These are phyloP conservation scores for Eucalyptus albens DNA, from an alignment of 345 rosid species.

Conservation along the genomic window DNA sequence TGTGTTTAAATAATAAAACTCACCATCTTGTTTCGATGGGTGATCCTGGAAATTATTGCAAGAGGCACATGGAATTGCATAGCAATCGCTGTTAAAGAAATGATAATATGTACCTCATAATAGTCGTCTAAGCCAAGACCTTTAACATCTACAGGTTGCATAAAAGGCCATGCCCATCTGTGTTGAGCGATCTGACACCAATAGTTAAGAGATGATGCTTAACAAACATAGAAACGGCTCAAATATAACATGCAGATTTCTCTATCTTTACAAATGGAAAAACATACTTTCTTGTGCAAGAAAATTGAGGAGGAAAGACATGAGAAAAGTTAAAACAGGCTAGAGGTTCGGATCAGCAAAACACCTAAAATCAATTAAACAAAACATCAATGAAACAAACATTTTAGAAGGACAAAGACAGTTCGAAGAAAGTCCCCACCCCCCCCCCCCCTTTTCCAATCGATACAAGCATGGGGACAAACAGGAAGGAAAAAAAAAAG, in stretches of 20 bases:
- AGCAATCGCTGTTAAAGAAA: neutral
- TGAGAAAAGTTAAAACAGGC: neutral
- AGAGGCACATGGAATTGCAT: neutral
- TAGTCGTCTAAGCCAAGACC: constrained; percentile 85
- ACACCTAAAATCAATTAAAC: neutral
- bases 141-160: constrained; percentile 85
- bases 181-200: constrained; percentile 67
- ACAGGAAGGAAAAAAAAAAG: neutral
- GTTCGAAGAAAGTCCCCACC: neutral
- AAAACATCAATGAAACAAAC: neutral
- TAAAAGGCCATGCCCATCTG: constrained; percentile 83
- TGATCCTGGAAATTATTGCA: neutral
- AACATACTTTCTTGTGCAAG: neutral
- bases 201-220: neutral
- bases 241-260: neutral
- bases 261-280: neutral
- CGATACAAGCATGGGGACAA: neutral
- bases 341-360: neutral
- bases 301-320: neutral
- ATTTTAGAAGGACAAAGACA: neutral
- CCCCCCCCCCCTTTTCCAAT: neutral
- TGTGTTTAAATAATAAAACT: neutral
- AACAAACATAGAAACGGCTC: neutral
- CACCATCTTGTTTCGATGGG: neutral
- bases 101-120: constrained; percentile 36